These are phyloP conservation scores for Spergularia marina DNA, from an alignment of 148 eudicot species.

Conservation along the genomic window DNA sequence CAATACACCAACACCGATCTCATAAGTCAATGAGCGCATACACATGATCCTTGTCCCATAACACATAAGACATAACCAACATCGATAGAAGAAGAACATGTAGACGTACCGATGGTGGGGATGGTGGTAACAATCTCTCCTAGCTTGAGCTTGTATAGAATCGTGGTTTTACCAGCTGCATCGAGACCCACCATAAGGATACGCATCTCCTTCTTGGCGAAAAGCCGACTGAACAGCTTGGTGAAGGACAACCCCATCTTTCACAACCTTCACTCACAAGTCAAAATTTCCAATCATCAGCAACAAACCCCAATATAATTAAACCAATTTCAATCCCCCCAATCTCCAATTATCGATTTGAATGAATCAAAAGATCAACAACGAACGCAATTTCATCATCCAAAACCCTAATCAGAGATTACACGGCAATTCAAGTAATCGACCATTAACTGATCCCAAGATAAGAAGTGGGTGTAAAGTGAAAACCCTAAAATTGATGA, in stretches of 20 bases:
- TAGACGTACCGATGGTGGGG: constrained; percentile 42
- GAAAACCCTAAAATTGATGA: not conserved
- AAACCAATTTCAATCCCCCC: not conserved
- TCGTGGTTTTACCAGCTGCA: constrained; percentile 66
- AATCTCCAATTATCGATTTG: not conserved
- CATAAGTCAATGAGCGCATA: not conserved
- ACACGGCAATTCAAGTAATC: not conserved
- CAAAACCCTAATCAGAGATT: not conserved
- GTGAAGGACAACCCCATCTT: constrained; percentile 61
- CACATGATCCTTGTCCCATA: not conserved
- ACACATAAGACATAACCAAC: not conserved
- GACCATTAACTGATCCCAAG: not conserved
- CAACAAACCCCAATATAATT: not conserved
- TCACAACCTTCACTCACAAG: constrained; percentile 24
- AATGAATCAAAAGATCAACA: not conserved
- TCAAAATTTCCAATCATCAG: constrained; percentile 4
- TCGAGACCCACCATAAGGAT: constrained; percentile 69
- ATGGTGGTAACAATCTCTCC: constrained; percentile 66
- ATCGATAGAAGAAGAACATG: not conserved
- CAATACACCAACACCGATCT: not conserved
- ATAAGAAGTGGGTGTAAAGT: not conserved
- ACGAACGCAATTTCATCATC: not conserved
- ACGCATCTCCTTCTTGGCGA: constrained; percentile 64
- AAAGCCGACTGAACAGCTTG: constrained; percentile 57
- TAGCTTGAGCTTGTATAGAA: constrained; percentile 53